Evolutionary conservation across 2,329 filamentous ascomycete genomes (phyloP), one percentile per base, ranked within the genome.

Genomic region (Leptosphaerulina australis): DNA sequence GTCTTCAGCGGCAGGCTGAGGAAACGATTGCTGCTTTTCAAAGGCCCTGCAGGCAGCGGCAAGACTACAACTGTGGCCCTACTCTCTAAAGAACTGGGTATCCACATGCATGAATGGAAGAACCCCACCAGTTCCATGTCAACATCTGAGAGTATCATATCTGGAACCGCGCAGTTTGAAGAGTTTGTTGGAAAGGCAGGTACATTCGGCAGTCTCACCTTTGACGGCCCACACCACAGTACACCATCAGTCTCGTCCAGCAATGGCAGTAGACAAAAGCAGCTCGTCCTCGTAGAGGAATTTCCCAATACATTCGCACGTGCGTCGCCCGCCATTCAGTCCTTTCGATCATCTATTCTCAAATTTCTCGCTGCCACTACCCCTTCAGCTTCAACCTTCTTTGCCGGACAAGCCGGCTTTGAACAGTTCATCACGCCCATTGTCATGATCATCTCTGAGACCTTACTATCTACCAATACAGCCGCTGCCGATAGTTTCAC

Each of bases 361-460:
- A 84, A 87, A 47, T 96, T 88, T 70, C 79, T 97, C 39, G 85
- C 88, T 6, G 77, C 84, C 10, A 85, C 86, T 59, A 84, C 81
- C 1, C 83, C 86, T 1, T 79, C 85, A 5, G 48, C 81, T 77
- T 68, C 74, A 70, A 17, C 77, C 66, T 53, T 77, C 73, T 60
- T 73, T 64, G 38, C 70, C 38, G 53, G 53, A 9, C 64, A 66
- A 41, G 36, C 52, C 36, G 52, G 65, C 29, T 24, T 59, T 26
- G 52, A 58, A n/a, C 58, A 61, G 35, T 30, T 58, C 25, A 48
- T 70, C 29, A 66, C 62, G 8, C 94, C 94, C 0, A 80, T 97
- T 26, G 83, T 99, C 24, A 86, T 99, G 76, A 83, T 99, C 50
- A 85, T 99, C 40, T 97, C 94, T 0, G 94, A 99, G 72, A 95